phyloP scores from a whole-genome alignment of 2,329 filamentous ascomycete species.

The Septoria linicola region DNA sequence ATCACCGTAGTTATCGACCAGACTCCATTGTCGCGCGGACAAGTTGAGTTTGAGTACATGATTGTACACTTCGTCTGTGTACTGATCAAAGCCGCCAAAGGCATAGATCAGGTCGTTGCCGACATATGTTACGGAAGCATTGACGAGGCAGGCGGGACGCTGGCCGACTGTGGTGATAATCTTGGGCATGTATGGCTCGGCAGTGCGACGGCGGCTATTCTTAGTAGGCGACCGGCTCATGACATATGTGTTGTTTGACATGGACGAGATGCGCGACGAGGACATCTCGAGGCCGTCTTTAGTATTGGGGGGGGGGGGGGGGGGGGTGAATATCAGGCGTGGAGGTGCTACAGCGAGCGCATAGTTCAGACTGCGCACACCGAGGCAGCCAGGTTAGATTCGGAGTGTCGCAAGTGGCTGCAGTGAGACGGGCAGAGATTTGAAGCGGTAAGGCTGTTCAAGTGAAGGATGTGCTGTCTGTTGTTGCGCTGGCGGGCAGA shows the following conservation, averaged over 20 bases:
- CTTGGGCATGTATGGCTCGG: constrained; percentile 78
- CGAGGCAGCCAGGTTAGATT: background rate
- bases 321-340: background rate
- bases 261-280: constrained; percentile 35
- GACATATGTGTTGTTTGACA: constrained; percentile 73
- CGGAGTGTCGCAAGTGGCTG: too few relatives aligned
- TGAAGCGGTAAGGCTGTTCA: too few relatives aligned
- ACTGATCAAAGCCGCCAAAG: constrained; percentile 97
- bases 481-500: too few relatives aligned
- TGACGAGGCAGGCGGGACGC: constrained; percentile 90
- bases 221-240: constrained; percentile 84
- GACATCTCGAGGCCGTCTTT: constrained; percentile 20
- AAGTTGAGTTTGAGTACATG: constrained; percentile 90
- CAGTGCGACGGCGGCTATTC: constrained; percentile 54
- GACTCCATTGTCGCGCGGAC: constrained; percentile 82
- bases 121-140: constrained; percentile 90
- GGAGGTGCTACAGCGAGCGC: constrained; percentile 11
- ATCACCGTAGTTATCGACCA: constrained; percentile 98
- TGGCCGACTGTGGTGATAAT: constrained; percentile 62
- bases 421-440: too few relatives aligned
- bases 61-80: constrained; percentile 98
- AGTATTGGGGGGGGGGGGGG: background rate
- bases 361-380: constrained; percentile 9
- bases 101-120: constrained; percentile 97
- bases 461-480: constrained; percentile 1